phyloP scores from a whole-genome alignment of 2,329 filamentous ascomycete genomes.

The Aspergillus sp. region DNA sequence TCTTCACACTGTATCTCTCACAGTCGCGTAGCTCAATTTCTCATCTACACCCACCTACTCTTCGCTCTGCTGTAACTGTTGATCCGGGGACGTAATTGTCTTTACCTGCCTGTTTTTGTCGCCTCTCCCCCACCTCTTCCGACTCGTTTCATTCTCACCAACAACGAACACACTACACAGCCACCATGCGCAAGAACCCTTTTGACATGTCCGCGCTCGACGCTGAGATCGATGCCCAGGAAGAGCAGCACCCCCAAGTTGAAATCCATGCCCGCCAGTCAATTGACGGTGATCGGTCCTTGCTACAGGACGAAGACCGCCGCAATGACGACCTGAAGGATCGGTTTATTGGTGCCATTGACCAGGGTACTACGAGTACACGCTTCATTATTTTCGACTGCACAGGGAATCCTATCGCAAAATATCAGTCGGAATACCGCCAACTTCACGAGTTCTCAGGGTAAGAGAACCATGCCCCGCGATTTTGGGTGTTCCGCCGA shows the following conservation, averaged over 20 bases:
- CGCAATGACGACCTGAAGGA: slow-evolving; percentile 35
- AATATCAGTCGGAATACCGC: slow-evolving; percentile 82
- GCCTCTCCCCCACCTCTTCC: slow-evolving; percentile 4
- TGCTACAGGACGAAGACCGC: slow-evolving; percentile 35
- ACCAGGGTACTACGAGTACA: slow-evolving; percentile 87
- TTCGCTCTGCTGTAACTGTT: slow-evolving; percentile 17
- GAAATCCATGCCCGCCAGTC: slow-evolving; percentile 30
- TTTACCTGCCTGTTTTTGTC: slow-evolving; percentile 1
- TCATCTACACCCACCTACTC: slow-evolving; percentile 4
- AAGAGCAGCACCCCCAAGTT: slow-evolving; percentile 16
- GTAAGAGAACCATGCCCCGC: slow-evolving; percentile 54
- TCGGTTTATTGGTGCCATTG: slow-evolving; percentile 78
- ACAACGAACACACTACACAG: slow-evolving; percentile 4
- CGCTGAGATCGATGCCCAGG: slow-evolving; percentile 19
- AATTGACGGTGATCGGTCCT: slow-evolving; percentile 35
- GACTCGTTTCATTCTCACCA: background rate
- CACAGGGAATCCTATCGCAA: slow-evolving; percentile 72
- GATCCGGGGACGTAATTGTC: slow-evolving; percentile 20
- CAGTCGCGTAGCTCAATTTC: slow-evolving; percentile 12
- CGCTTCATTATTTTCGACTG: slow-evolving; percentile 89
- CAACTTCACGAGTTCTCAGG: slow-evolving; percentile 83
- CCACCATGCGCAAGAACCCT: slow-evolving; percentile 25
- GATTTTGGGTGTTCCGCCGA: background rate
- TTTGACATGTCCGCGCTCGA: slow-evolving; percentile 33
- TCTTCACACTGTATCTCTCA: slow-evolving; percentile 3